phyloP scores from a whole-genome alignment of 305 asterid species.

The Solanum aculeatissimum region DNA sequence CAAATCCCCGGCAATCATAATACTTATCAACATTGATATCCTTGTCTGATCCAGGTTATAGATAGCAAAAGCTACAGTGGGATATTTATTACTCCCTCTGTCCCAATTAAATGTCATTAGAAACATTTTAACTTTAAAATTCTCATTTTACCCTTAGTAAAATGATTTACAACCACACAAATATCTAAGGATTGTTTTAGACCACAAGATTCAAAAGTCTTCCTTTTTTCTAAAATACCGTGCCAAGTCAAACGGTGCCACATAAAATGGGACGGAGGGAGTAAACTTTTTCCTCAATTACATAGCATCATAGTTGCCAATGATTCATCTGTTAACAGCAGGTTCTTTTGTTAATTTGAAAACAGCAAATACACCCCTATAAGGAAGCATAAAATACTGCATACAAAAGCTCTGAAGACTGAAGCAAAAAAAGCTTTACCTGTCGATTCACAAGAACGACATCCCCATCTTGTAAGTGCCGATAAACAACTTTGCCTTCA shows the following conservation, averaged over 20 bases:
- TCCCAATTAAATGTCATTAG: too few relatives aligned
- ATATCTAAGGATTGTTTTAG: too few relatives aligned
- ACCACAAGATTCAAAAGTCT: too few relatives aligned
- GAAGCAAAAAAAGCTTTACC: conserved; percentile 27
- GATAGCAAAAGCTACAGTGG: neutral
- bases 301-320: neutral
- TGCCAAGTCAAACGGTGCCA: too few relatives aligned
- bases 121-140: too few relatives aligned
- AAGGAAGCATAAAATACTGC: neutral
- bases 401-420: neutral
- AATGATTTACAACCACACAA: too few relatives aligned
- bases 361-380: neutral
- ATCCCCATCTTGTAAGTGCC: conserved; percentile 98
- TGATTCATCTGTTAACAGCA: neutral
- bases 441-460: conserved; percentile 95
- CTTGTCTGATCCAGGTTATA: neutral
- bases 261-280: too few relatives aligned
- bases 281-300: neutral
- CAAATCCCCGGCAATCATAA: neutral
- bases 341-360: neutral
- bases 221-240: too few relatives aligned
- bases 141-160: too few relatives aligned
- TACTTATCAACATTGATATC: neutral
- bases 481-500: conserved; percentile 76
- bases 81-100: neutral